Percentiles rank a stretch among this genome's conserved stretches.
phyloP scores from a whole-genome alignment of 768 basidiomycete genomes.

The Symmetrospora coprosmae region DNA sequence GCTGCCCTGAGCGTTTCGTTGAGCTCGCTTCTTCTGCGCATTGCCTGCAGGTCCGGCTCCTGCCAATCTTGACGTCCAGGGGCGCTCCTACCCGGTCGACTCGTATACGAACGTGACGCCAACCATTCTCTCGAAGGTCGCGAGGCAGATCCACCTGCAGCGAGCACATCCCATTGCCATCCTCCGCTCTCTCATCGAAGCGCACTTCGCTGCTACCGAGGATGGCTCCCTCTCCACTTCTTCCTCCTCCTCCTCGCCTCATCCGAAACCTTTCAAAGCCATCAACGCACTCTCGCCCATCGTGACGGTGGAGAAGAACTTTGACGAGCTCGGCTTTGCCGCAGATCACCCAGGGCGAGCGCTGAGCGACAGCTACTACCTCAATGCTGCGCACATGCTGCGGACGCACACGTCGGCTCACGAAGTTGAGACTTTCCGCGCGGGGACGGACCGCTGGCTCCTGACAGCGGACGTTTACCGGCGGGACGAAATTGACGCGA shows the following conservation, averaged over 20 bases:
- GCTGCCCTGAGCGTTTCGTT: no score
- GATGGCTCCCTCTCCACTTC: no score
- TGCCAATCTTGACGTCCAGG: conserved; percentile 9
- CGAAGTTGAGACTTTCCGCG: conserved; percentile 72
- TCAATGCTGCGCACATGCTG: conserved; percentile 78
- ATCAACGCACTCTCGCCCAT: conserved; percentile 53
- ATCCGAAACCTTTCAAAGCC: conserved; percentile 60
- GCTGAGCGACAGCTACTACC: conserved; percentile 84
- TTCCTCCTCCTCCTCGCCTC: no score
- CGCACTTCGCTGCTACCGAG: no score
- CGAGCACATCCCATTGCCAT: conserved; percentile 74
- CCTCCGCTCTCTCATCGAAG: conserved; percentile 66
- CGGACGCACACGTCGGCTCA: conserved; percentile 98
- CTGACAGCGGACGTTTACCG: conserved; percentile 93
- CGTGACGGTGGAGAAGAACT: conserved; percentile 80
- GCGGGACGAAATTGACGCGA: conserved; percentile 91
- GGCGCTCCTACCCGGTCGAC: conserved; percentile 53
- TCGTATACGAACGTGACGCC: conserved; percentile 68
- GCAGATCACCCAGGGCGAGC: conserved; percentile 82
- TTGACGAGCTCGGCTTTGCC: conserved; percentile 91
- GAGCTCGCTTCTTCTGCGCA: no score
- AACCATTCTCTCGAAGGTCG: conserved; percentile 67
- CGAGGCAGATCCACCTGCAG: conserved; percentile 57
- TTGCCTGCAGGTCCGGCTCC: no score
- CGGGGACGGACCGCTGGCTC: conserved; percentile 66